Percentiles rank a stretch among this genome's conserved stretches.
phyloP scores from a whole-genome alignment of 2,329 filamentous ascomycete species.

The Trichoderma sp. region DNA sequence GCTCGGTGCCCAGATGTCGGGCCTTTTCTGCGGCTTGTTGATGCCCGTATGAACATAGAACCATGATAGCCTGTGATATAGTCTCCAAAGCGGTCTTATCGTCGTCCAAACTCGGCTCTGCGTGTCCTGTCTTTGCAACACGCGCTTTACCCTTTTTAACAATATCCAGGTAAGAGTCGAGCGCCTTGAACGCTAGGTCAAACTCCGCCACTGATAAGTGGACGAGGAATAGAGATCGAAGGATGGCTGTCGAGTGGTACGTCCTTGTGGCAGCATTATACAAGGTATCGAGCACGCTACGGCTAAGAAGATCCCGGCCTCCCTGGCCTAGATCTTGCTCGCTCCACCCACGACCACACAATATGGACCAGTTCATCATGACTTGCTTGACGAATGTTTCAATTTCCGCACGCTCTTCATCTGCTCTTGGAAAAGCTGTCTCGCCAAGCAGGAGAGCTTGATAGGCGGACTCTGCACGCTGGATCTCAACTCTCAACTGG shows the following conservation, averaged over 20 bases:
- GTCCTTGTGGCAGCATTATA: conserved; percentile 92
- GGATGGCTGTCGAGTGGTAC: conserved; percentile 88
- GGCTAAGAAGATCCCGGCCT: conserved; percentile 74
- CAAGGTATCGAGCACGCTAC: conserved; percentile 80
- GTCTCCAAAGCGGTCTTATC: conserved; percentile 78
- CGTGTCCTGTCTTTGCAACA: conserved; percentile 75
- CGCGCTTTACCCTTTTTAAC: conserved; percentile 83
- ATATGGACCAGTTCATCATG: conserved; percentile 80
- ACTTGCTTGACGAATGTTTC: conserved; percentile 81
- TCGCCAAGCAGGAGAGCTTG: conserved; percentile 78
- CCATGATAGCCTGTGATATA: conserved; percentile 75
- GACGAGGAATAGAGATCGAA: conserved; percentile 84
- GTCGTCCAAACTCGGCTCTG: conserved; percentile 73
- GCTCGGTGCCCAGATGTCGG: conserved; percentile 66
- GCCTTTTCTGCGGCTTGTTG: conserved; percentile 78
- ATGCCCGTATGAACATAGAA: conserved; percentile 82
- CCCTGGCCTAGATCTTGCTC: conserved; percentile 81
- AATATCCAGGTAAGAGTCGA: conserved; percentile 90
- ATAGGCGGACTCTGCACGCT: conserved; percentile 77
- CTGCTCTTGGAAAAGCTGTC: conserved; percentile 81
- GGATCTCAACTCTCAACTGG: conserved; percentile 75
- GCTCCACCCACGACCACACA: conserved; percentile 79
- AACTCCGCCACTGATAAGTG: conserved; percentile 90
- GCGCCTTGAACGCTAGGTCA: conserved; percentile 85
- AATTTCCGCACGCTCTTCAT: conserved; percentile 75